These are phyloP conservation scores for Epichloe festucae DNA, from an alignment of 2,329 filamentous ascomycete species.

Conservation along the genomic window DNA sequence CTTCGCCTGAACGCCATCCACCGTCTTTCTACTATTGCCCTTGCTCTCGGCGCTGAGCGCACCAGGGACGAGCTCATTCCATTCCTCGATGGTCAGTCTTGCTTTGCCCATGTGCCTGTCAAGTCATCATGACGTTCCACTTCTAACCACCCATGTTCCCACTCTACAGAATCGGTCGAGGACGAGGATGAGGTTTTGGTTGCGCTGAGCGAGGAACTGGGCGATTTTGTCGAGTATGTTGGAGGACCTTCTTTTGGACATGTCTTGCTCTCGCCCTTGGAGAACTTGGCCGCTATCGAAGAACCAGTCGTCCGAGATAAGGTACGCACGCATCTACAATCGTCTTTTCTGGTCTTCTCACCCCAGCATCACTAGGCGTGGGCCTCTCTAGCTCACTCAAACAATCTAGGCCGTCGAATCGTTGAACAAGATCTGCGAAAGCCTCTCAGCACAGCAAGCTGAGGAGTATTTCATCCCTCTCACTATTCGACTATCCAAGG, in stretches of 20 bases:
- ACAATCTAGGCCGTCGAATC: conserved; percentile 78
- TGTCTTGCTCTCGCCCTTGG: conserved; percentile 88
- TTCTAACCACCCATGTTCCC: background rate
- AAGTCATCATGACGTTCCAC: conserved; percentile 6
- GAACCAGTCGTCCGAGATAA: conserved; percentile 97
- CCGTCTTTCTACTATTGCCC: conserved; percentile 92
- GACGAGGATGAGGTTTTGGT: conserved; percentile 98
- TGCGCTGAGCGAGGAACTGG: conserved; percentile 91
- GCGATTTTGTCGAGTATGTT: conserved; percentile 94
- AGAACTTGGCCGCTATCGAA: conserved; percentile 97
- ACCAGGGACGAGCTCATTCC: conserved; percentile 98
- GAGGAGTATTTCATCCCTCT: conserved; percentile 97
- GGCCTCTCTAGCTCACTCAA: conserved; percentile 3
- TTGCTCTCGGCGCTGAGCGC: conserved; percentile 88
- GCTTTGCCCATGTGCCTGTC: conserved; percentile 2
- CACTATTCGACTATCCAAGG: conserved; percentile 90
- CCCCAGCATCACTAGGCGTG: too few species aligned
- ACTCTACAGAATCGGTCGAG: conserved; percentile 76
- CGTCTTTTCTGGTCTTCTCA: background rate
- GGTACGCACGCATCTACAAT: conserved; percentile 38
- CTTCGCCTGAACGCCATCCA: conserved; percentile 97
- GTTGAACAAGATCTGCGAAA: conserved; percentile 95
- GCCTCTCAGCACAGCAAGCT: conserved; percentile 82
- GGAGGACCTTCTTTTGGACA: conserved; percentile 88
- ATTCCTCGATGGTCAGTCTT: conserved; percentile 82